These are phyloP conservation scores for Porcisia hertigi DNA, from an alignment of 208 protist species.

Conservation along the genomic window DNA sequence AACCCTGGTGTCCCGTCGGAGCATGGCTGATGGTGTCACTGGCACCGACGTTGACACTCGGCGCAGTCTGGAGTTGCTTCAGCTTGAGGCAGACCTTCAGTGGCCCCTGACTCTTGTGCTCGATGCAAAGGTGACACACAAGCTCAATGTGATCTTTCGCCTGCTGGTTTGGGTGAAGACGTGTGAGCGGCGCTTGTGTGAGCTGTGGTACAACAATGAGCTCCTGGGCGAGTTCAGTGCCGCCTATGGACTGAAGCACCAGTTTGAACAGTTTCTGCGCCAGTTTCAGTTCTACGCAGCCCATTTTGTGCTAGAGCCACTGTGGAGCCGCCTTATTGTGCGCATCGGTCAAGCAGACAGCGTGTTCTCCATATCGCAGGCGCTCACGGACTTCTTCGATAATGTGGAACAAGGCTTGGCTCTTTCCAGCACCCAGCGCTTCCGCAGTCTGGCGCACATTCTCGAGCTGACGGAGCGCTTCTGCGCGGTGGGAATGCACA, in stretches of 20 bases:
- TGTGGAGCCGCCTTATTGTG: conserved; percentile 73
- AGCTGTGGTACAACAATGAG: conserved; percentile 58
- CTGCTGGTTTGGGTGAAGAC: conserved; percentile 82
- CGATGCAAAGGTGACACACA: conserved; percentile 48
- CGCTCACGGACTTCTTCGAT: conserved; percentile 79
- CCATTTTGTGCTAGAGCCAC: conserved; percentile 87
- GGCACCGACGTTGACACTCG: conserved; percentile 28
- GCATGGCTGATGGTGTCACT: neutral
- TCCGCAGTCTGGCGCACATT: conserved; percentile 71
- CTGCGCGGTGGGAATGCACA: conserved; percentile 71
- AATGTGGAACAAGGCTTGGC: conserved; percentile 68
- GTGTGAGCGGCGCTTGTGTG: conserved; percentile 72
- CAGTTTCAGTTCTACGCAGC: conserved; percentile 90
- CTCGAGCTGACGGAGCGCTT: conserved; percentile 75
- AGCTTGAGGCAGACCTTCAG: conserved; percentile 82
- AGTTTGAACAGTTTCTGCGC: conserved; percentile 84
- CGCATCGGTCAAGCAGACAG: conserved; percentile 67
- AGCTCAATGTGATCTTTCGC: conserved; percentile 83
- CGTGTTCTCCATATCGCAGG: conserved; percentile 69
- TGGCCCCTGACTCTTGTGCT: conserved; percentile 87
- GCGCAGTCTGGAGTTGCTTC: conserved; percentile 72
- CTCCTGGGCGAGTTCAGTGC: conserved; percentile 47
- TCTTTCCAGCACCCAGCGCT: conserved; percentile 70
- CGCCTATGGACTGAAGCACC: conserved; percentile 83
- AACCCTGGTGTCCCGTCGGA: conserved; percentile 7